Conservation (phyloP, 768 basidiomycete genomes). For the Strobilomyces echinocephalus region DNA sequence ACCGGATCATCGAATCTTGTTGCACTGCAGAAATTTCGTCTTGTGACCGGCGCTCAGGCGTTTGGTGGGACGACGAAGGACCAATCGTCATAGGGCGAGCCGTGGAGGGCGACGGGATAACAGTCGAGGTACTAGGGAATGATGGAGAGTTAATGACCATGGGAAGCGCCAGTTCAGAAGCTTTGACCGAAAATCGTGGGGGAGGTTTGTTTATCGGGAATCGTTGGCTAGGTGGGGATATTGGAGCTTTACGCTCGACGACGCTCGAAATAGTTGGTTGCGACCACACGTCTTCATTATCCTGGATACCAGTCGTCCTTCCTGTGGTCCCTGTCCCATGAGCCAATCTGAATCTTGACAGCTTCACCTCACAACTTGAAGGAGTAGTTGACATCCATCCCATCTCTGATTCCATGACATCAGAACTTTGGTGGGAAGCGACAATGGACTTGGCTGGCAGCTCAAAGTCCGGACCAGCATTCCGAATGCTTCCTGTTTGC, state of each 20-base stretch:
- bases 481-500: constrained; percentile 47
- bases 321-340: neutral
- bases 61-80: neutral
- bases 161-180: constrained; percentile 4
- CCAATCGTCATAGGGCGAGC: constrained; percentile 2
- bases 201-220: constrained; percentile 18
- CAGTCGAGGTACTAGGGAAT: constrained; percentile 8
- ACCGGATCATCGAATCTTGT: constrained; percentile 3
- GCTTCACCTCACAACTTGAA: constrained; percentile 36
- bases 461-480: constrained; percentile 45
- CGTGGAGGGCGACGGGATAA: constrained; percentile 1
- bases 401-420: neutral
- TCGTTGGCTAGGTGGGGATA: constrained; percentile 1
- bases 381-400: neutral
- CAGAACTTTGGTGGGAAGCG: neutral
- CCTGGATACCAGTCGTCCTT: constrained; percentile 12
- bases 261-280: constrained; percentile 29
- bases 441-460: constrained; percentile 2
- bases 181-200: neutral
- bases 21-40: constrained; percentile 5
- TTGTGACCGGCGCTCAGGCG: neutral
- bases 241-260: constrained; percentile 22
- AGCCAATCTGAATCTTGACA: constrained; percentile 46
- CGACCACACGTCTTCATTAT: constrained; percentile 31
- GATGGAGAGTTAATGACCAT: constrained; percentile 19